These are phyloP conservation scores for Colletotrichum australisinense DNA, from an alignment of 2,329 filamentous ascomycete species.

Conservation along the genomic window DNA sequence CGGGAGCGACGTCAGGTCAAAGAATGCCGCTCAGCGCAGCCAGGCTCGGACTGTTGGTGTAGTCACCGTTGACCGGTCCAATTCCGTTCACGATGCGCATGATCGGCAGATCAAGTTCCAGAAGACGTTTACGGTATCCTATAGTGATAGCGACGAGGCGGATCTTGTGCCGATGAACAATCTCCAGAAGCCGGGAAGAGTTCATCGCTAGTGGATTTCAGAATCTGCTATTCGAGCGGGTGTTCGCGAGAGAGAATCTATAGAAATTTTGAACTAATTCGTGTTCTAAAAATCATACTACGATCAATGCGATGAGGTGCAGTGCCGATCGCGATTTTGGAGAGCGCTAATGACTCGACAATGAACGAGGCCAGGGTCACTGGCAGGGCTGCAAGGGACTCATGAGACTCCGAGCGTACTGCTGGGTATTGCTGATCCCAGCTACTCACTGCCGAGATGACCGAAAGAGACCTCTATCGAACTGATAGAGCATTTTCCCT, in stretches of 20 bases:
- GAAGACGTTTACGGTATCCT: conserved; percentile 50
- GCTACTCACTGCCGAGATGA: too few relatives aligned
- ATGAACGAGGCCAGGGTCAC: too few relatives aligned
- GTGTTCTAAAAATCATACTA: background rate
- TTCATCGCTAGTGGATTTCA: background rate
- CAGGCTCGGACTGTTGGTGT: conserved; percentile 13
- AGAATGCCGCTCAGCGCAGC: background rate
- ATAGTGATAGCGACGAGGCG: conserved; percentile 43
- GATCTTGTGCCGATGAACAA: conserved; percentile 46
- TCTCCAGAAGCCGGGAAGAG: conserved; percentile 22
- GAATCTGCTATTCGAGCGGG: background rate
- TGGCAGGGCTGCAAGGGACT: too few relatives aligned
- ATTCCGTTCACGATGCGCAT: background rate
- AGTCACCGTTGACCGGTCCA: conserved; percentile 14
- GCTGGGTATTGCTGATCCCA: too few relatives aligned
- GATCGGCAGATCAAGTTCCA: conserved; percentile 44
- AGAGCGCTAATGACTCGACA: too few relatives aligned
- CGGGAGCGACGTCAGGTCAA: conserved; percentile 25
- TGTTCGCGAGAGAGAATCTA: background rate
- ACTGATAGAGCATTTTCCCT: too few relatives aligned
- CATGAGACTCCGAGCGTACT: too few relatives aligned
- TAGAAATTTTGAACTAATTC: background rate
- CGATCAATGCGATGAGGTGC: too few relatives aligned
- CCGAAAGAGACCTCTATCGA: too few relatives aligned
- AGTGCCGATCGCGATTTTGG: too few relatives aligned